Conservation (phyloP, 1,139 yeast species). For the Pichia sp. region DNA sequence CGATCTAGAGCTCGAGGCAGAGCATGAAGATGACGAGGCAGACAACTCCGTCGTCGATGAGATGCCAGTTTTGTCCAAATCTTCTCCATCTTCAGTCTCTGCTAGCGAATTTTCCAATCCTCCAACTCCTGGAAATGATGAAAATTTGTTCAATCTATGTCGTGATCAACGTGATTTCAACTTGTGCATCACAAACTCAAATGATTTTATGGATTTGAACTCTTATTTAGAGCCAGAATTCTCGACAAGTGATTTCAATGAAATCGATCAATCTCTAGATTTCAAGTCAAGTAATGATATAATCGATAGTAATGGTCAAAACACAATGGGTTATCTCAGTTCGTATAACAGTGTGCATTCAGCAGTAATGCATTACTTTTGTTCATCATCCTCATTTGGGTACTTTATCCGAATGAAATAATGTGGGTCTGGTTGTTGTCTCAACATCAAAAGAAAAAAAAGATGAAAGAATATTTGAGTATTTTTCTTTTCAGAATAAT, state of each 20-base stretch:
- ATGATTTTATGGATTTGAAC: conserved; percentile 13
- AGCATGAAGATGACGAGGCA: neutral
- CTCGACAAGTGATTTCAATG: neutral
- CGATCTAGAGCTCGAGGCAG: neutral
- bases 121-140: conserved; percentile 13
- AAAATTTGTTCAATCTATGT: neutral
- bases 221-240: conserved; percentile 8
- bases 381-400: neutral
- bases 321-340: conserved; percentile 22
- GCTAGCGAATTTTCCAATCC: conserved; percentile 7
- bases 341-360: conserved; percentile 37
- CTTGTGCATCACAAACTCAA: conserved; percentile 5
- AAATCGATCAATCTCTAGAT: conserved; percentile 2
- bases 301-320: conserved; percentile 8
- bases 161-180: neutral
- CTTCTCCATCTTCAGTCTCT: conserved; percentile 26
- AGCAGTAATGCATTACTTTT: conserved; percentile 30
- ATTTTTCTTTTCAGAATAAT: neutral
- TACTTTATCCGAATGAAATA: neutral
- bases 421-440: conserved; percentile 7
- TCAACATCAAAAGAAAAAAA: neutral
- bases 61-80: conserved; percentile 20
- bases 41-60: neutral
- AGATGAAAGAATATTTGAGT: neutral
- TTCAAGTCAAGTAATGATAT: conserved; percentile 13